These are phyloP conservation scores for Isatis tinctoria DNA, from an alignment of 345 rosid genomes.

Conservation along the genomic window DNA sequence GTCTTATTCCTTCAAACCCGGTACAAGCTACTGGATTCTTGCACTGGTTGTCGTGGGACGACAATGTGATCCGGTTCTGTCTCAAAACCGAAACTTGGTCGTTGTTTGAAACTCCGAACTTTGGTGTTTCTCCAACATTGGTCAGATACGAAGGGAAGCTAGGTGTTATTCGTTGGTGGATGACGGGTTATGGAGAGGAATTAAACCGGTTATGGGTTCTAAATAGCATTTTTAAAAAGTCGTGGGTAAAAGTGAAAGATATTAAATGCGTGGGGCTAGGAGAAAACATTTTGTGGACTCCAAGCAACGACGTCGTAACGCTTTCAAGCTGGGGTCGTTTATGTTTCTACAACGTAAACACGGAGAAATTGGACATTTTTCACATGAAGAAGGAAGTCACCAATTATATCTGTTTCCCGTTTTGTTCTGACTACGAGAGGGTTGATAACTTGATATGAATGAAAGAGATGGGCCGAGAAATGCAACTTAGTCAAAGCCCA, in stretches of 20 bases:
- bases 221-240: too few species aligned
- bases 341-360: background rate
- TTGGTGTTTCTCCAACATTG: background rate
- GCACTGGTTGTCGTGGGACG: background rate
- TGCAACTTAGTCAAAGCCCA: background rate
- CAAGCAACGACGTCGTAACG: background rate
- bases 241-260: background rate
- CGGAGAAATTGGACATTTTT: background rate
- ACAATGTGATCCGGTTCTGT: conserved; percentile 11
- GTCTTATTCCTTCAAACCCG: background rate
- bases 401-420: background rate
- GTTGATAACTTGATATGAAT: too few species aligned
- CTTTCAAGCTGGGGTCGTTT: background rate
- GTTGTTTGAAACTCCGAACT: too few species aligned
- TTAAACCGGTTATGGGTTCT: background rate
- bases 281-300: background rate
- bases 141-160: background rate
- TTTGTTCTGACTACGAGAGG: conserved; percentile 12
- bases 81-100: conserved; percentile 17
- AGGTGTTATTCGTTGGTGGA: background rate
- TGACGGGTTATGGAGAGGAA: background rate
- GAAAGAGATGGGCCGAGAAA: too few species aligned
- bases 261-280: background rate
- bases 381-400: background rate
- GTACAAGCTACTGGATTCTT: background rate